Evolutionary conservation across 371 early-diverging fungal genomes (phyloP).

Genomic region (Lichtheimia ramosa): DNA sequence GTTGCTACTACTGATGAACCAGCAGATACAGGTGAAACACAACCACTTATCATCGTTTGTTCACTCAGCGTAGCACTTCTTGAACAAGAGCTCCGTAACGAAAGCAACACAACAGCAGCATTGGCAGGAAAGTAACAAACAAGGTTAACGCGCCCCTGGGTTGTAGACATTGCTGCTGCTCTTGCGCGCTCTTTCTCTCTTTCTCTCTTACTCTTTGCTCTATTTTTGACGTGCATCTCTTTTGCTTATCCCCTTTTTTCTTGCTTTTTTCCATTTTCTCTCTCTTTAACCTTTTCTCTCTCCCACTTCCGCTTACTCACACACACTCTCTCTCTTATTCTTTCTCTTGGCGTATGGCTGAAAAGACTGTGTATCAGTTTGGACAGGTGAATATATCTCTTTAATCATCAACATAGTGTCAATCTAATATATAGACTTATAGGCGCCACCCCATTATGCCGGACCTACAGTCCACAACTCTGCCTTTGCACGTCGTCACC

Average conservation of each 20-base stretch:
- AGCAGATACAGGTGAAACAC: too few species aligned
- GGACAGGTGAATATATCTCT: slow-evolving; percentile 39
- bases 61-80: too few species aligned
- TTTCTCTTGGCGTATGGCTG: slow-evolving; percentile 23
- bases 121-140: too few species aligned
- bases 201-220: slow-evolving; percentile 6
- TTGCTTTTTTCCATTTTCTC: not conserved
- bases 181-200: not conserved
- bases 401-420: too few species aligned
- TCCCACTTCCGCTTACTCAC: too few species aligned
- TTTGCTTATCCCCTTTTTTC: slow-evolving; percentile 6
- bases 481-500: slow-evolving; percentile 11
- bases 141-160: too few species aligned
- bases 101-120: too few species aligned
- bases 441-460: not conserved
- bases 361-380: slow-evolving; percentile 47
- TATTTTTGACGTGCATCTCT: not conserved
- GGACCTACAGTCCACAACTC: slow-evolving; percentile 10
- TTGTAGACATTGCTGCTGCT: too few species aligned
- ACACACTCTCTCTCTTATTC: too few species aligned
- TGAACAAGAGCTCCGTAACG: too few species aligned
- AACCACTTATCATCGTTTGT: too few species aligned
- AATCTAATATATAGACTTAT: not conserved
- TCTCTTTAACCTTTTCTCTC: slow-evolving; percentile 5
- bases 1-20: too few species aligned